Evolutionary conservation across 139 green algal genomes (phyloP).

Genomic region (Tetradesmus obliquus): DNA sequence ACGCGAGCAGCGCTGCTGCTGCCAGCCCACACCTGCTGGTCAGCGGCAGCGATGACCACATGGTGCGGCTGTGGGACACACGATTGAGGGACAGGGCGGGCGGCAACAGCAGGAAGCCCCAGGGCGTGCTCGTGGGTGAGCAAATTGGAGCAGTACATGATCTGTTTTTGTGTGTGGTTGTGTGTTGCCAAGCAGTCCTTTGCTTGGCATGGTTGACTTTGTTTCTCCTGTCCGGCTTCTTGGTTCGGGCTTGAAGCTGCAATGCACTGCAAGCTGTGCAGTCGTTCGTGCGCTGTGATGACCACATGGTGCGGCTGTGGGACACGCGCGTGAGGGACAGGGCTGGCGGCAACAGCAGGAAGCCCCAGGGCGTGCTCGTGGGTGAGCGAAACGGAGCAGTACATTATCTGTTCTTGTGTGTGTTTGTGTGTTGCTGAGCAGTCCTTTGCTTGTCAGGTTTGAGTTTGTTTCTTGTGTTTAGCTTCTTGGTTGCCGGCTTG

Average conservation of each 20-base stretch:
- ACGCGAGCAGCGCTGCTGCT: neutral
- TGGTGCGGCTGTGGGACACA: slow-evolving; percentile 41
- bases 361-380: neutral
- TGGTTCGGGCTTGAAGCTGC: too few relatives aligned
- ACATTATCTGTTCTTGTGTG: neutral
- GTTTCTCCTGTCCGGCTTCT: too few relatives aligned
- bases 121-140: neutral
- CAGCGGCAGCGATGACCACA: slow-evolving; percentile 19
- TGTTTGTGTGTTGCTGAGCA: too few relatives aligned
- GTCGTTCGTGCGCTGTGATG: neutral
- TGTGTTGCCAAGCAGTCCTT: too few relatives aligned
- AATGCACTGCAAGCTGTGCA: neutral
- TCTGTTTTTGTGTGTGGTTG: too few relatives aligned
- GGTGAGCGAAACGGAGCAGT: neutral
- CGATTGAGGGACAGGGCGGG: neutral
- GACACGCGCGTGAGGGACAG: neutral
- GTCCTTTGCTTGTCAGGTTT: too few relatives aligned
- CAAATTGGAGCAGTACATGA: neutral
- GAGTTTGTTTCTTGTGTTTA: too few relatives aligned
- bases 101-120: neutral
- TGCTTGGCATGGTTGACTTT: too few relatives aligned
- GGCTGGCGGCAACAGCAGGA: neutral
- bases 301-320: slow-evolving; percentile 33
- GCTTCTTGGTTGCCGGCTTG: too few relatives aligned
- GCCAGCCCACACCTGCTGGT: slow-evolving; percentile 12